Evolutionary conservation across 2,329 filamentous ascomycete genomes (phyloP).

Genomic region (Clonostachys chloroleuca): DNA sequence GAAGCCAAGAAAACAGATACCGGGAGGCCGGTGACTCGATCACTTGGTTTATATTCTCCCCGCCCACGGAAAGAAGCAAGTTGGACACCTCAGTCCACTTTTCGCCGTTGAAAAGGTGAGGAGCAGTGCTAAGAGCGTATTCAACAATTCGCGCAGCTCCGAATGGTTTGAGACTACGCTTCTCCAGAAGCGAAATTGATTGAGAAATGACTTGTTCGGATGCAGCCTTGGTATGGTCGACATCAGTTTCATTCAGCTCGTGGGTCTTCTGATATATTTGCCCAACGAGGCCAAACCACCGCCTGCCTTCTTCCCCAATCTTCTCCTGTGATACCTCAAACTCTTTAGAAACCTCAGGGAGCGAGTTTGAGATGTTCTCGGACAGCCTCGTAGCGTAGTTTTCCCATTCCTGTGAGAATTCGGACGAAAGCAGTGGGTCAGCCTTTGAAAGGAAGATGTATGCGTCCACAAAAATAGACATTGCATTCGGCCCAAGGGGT

Average conservation of each 20-base stretch:
- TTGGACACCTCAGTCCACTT: conserved; percentile 28
- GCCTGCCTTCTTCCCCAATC: conserved; percentile 60
- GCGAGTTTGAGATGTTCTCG: conserved; percentile 64
- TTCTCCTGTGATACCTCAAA: conserved; percentile 67
- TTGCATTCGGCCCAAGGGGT: conserved; percentile 23
- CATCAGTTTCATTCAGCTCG: conserved; percentile 6
- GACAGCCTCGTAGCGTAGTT: conserved; percentile 35
- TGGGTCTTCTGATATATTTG: conserved; percentile 31
- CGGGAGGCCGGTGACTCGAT: conserved; percentile 65
- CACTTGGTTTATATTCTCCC: conserved; percentile 49
- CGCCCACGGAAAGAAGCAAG: conserved; percentile 44
- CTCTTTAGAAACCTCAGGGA: conserved; percentile 78
- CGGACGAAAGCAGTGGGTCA: conserved; percentile 34
- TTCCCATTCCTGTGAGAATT: conserved; percentile 57
- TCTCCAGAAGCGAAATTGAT: conserved; percentile 36
- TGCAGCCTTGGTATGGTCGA: conserved; percentile 20
- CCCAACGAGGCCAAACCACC: conserved; percentile 60
- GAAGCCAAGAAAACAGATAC: conserved; percentile 62
- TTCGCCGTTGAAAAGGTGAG: conserved; percentile 31
- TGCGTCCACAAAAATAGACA: conserved; percentile 37
- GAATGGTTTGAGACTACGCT: conserved; percentile 52
- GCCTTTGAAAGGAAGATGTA: conserved; percentile 38
- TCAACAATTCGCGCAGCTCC: conserved; percentile 45
- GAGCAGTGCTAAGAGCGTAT: conserved; percentile 27
- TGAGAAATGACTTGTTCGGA: conserved; percentile 22